These are phyloP conservation scores for Cichorium intybus DNA, from an alignment of 140 eudicot species.

Conservation along the genomic window DNA sequence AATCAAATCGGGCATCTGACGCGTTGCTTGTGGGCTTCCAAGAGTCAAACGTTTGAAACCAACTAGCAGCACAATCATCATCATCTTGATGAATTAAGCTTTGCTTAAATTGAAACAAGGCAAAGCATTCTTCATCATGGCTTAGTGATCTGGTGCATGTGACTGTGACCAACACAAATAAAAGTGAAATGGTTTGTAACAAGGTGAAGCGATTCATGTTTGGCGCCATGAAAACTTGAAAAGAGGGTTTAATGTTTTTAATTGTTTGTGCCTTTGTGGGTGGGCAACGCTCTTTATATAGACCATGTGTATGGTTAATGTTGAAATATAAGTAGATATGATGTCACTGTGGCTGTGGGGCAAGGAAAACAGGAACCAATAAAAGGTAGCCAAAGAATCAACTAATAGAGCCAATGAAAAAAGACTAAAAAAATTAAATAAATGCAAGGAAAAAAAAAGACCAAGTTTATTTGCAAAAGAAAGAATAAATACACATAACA, in stretches of 20 bases:
- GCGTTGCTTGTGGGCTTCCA: neutral
- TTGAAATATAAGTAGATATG: too few species aligned
- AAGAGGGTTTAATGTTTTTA: neutral
- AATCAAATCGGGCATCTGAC: neutral
- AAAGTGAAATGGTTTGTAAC: neutral
- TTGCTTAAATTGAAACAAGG: constrained; percentile 21
- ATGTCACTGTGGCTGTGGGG: too few species aligned
- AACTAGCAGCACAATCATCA: neutral
- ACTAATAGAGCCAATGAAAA: too few species aligned
- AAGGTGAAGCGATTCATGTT: neutral
- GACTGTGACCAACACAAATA: neutral
- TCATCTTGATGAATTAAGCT: neutral
- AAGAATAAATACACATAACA: too few species aligned
- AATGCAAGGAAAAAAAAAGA: too few species aligned
- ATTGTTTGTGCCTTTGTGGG: too few species aligned
- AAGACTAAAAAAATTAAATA: too few species aligned
- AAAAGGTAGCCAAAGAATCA: too few species aligned
- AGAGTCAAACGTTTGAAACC: neutral
- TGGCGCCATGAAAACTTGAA: neutral
- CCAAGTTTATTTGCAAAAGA: too few species aligned
- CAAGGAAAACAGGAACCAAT: too few species aligned
- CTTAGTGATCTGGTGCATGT: neutral
- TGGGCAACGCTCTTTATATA: neutral
- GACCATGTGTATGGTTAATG: neutral
- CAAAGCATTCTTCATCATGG: constrained; percentile 12